Percentiles rank a stretch among this genome's conserved stretches.
These are phyloP conservation scores for Emmonsiellopsis sp. DNA, from an alignment of 2,329 filamentous ascomycete genomes.

Conservation along the genomic window DNA sequence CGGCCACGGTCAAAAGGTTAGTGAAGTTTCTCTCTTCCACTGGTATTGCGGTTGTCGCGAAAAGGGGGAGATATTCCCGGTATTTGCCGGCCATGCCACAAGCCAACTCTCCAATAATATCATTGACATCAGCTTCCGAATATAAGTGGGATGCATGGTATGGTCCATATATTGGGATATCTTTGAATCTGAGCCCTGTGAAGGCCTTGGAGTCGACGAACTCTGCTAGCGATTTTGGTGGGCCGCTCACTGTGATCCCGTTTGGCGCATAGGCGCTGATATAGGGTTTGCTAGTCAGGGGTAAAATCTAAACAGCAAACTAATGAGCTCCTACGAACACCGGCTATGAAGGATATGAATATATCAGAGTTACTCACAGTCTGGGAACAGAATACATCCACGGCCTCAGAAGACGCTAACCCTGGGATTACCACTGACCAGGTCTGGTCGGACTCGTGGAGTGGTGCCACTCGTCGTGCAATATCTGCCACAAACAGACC, in stretches of 20 bases:
- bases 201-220: not conserved
- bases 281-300: not conserved
- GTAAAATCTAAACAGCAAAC: not conserved
- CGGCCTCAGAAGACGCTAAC: not conserved
- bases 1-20: not conserved
- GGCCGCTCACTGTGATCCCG: not conserved
- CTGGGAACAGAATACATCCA: not conserved
- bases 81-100: not conserved
- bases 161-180: not conserved
- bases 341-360: not conserved
- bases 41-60: no score
- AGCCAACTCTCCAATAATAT: not conserved
- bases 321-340: not conserved
- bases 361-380: not conserved
- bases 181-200: not conserved
- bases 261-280: not conserved
- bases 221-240: not conserved
- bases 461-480: not conserved
- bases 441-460: not conserved
- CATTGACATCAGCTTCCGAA: not conserved
- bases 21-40: not conserved
- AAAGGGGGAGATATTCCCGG: not conserved
- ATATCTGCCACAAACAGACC: constrained; percentile 12
- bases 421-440: not conserved
- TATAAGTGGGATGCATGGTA: constrained; percentile 1